Conservation (phyloP, 495 filamentous ascomycete species). For the Podospora tetraspora region DNA sequence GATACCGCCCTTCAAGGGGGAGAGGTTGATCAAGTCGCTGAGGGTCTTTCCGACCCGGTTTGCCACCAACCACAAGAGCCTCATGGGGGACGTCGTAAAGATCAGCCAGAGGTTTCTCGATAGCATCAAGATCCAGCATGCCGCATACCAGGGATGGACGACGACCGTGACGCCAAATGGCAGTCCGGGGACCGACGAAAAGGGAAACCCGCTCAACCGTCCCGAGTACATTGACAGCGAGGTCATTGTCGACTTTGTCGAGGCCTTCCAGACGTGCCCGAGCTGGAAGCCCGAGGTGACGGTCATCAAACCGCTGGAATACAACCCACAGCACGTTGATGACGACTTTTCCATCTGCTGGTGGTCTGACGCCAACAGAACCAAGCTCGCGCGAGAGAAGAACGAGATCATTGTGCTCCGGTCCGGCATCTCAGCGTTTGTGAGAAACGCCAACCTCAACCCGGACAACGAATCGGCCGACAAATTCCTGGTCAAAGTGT, state of each 20-base stretch:
- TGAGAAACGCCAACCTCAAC: constrained; percentile 17
- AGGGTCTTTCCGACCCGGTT: constrained; percentile 52
- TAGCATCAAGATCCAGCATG: neutral
- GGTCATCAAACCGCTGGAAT: constrained; percentile 14
- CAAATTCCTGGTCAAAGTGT: constrained; percentile 26
- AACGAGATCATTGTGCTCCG: constrained; percentile 28
- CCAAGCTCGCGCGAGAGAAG: constrained; percentile 10
- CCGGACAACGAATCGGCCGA: constrained; percentile 13
- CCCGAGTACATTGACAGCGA: constrained; percentile 44
- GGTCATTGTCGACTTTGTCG: constrained; percentile 44
- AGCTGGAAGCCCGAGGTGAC: constrained; percentile 22
- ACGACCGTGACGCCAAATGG: constrained; percentile 11
- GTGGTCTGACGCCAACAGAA: constrained; percentile 7
- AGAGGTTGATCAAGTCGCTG: constrained; percentile 48
- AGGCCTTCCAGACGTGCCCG: constrained; percentile 36
- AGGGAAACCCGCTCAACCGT: constrained; percentile 22
- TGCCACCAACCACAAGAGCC: constrained; percentile 29
- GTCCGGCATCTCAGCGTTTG: constrained; percentile 19
- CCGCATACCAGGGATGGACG: neutral
- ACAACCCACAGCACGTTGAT: neutral
- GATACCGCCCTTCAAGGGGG: constrained; percentile 49
- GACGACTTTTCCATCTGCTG: neutral
- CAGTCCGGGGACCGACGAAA: constrained; percentile 18
- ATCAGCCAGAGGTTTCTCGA: neutral
- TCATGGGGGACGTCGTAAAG: neutral